Evolutionary conservation across 306 rosid genomes (phyloP), one percentile per base, ranked within the genome.

Genomic region (Vigna reflexopilosa): DNA sequence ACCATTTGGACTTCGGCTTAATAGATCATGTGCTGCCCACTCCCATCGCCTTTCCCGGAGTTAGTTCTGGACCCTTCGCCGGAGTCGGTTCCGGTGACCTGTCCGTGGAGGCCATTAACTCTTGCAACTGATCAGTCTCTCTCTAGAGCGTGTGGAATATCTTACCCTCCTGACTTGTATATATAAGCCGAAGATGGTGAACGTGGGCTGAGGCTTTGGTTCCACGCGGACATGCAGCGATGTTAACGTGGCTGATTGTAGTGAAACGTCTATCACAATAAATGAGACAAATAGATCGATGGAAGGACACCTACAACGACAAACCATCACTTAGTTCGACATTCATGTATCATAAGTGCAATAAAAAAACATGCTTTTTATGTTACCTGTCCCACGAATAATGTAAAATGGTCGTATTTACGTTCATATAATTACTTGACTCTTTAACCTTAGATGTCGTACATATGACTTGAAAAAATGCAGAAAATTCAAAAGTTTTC

Each of bases 31-130:
- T 90, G 88, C 68, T 86, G 91, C 56, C 77, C 57, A 72, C 10
- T 1, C 85, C 20, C 96, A 91, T 88, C 9, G 85, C 45, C 59
- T 83, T 66, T 0, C 96, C 93, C 0, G 90, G 91, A 1, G 87
- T 80, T 77, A 6, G 64, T 12, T 40, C 81, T 17, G 20, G 7
- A 3, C 38, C 75, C 72, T 45, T 61, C 6, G 71, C 72, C 14
- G 86, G 77, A 48, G 73, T 75, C 13, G 88, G 83, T 47, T 65
- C 65, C 61, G 82, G 79, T 72, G 79, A 77, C 79, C 65, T 66
- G 50, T 77, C 83, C 4, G 80, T 72, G 9, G 80, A 77, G 7
- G 83, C 50, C 86, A 83, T 77, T 82, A 40, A 24, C 36, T 15
- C 4, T 58, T 58, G 19, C 10, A 15, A 24, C 16, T 51, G 2